These are phyloP conservation scores for Leccinum uliginosum DNA, from an alignment of 768 basidiomycete genomes.

Conservation along the genomic window DNA sequence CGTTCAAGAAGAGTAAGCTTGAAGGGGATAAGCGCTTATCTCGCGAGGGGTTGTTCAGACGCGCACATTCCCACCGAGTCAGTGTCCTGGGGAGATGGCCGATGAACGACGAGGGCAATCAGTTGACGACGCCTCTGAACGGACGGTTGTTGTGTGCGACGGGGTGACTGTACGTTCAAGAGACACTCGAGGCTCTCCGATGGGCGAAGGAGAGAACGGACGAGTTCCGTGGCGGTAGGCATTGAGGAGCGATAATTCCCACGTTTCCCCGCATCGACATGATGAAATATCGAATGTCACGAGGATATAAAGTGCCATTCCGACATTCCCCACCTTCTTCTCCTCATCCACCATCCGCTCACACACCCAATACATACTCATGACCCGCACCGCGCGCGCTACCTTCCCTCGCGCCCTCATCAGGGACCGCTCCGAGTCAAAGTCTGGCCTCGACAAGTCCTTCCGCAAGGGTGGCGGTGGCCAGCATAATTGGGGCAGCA, in stretches of 20 bases:
- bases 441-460: conserved; percentile 67
- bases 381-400: conserved; percentile 81
- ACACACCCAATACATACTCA: conserved; percentile 23
- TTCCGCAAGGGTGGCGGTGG: conserved; percentile 79
- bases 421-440: conserved; percentile 77
- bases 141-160: background rate
- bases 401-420: conserved; percentile 64
- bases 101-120: conserved; percentile 50
- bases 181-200: conserved; percentile 45
- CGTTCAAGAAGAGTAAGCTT: conserved; percentile 20
- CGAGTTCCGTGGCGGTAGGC: conserved; percentile 2
- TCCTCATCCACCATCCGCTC: conserved; percentile 11
- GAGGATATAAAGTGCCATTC: conserved; percentile 20
- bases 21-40: conserved; percentile 1
- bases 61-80: conserved; percentile 52
- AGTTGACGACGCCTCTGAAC: background rate
- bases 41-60: background rate
- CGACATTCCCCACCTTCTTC: background rate
- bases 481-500: conserved; percentile 80
- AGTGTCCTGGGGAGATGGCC: conserved; percentile 35
- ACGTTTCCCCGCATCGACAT: background rate
- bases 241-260: background rate
- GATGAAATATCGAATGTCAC: background rate
- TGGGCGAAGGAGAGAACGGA: conserved; percentile 29
- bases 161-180: conserved; percentile 35